A percentile compares a stretch with the other conserved stretches of the same genome.
phyloP scores from a whole-genome alignment of 2,329 filamentous ascomycete species.

The Epichloe bromicola region DNA sequence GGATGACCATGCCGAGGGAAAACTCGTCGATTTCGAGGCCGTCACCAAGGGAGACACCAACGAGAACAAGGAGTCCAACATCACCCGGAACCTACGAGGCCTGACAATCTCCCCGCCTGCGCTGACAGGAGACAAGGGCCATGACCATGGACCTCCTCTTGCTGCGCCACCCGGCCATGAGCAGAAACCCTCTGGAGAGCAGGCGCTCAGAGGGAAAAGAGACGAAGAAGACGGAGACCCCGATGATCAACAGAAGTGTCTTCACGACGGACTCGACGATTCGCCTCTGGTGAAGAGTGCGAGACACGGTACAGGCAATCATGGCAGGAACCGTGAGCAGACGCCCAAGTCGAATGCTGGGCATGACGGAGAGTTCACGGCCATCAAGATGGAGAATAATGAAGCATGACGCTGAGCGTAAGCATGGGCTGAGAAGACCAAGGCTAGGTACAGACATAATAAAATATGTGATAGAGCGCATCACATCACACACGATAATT shows the following conservation, averaged over 20 bases:
- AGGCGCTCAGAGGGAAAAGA: too few species aligned
- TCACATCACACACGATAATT: too few species aligned
- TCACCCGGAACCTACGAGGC: constrained; percentile 15
- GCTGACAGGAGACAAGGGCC: constrained; percentile 4
- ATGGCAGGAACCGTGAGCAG: neutral
- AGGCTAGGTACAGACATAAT: too few species aligned
- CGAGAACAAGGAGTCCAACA: neutral
- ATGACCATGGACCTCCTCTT: neutral
- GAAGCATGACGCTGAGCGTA: constrained; percentile 17
- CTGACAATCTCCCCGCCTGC: constrained; percentile 15
- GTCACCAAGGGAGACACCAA: neutral
- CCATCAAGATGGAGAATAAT: constrained; percentile 3
- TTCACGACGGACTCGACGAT: constrained; percentile 1
- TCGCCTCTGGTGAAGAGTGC: constrained; percentile 18
- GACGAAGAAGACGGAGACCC: neutral
- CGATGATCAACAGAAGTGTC: neutral
- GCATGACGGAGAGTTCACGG: constrained; percentile 1
- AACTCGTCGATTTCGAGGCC: constrained; percentile 19
- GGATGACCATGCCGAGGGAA: constrained; percentile 19
- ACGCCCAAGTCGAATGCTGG: neutral
- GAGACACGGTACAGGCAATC: neutral
- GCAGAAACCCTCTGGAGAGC: too few species aligned
- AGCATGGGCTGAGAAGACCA: constrained; percentile 2
- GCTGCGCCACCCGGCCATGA: neutral
- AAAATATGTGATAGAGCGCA: too few species aligned